phyloP scores from a whole-genome alignment of 2,329 filamentous ascomycete genomes.

The Aureobasidium mangrovei region DNA sequence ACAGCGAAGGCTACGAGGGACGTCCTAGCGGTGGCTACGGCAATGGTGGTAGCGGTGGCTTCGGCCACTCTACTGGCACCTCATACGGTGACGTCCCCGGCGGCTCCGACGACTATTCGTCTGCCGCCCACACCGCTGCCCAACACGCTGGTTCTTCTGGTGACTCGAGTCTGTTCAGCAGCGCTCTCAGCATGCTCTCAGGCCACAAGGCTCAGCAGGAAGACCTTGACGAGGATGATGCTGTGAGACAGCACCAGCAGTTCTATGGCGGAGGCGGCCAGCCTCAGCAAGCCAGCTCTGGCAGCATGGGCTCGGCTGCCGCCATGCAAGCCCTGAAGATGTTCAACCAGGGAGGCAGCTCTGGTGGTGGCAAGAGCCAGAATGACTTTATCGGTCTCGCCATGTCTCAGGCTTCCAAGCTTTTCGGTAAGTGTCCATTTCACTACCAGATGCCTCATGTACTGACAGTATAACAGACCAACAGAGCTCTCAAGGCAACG shows the following conservation, averaged over 20 bases:
- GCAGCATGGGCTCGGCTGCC: constrained; percentile 59
- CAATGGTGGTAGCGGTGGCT: constrained; percentile 21
- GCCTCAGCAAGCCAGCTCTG: constrained; percentile 37
- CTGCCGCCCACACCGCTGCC: constrained; percentile 47
- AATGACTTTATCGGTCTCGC: constrained; percentile 76
- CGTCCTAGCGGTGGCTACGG: constrained; percentile 17
- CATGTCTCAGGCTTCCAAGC: constrained; percentile 78
- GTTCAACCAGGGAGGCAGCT: constrained; percentile 44
- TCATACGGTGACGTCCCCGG: constrained; percentile 33
- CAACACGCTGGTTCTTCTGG: constrained; percentile 45
- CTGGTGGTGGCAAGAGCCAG: constrained; percentile 46
- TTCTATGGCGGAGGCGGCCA: constrained; percentile 53
- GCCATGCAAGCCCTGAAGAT: constrained; percentile 75
- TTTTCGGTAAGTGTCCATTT: constrained; percentile 43
- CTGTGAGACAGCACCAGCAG: constrained; percentile 65
- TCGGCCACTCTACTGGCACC: constrained; percentile 33
- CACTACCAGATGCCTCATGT: neutral
- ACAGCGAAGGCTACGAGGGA: constrained; percentile 20
- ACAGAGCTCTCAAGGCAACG: constrained; percentile 48
- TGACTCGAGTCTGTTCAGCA: constrained; percentile 46
- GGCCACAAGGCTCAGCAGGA: constrained; percentile 46
- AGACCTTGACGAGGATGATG: constrained; percentile 55
- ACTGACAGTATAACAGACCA: constrained; percentile 30
- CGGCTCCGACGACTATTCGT: constrained; percentile 43
- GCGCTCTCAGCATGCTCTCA: constrained; percentile 46